Conservation (phyloP, 345 rosid genomes). For the Sonneratia alba region DNA sequence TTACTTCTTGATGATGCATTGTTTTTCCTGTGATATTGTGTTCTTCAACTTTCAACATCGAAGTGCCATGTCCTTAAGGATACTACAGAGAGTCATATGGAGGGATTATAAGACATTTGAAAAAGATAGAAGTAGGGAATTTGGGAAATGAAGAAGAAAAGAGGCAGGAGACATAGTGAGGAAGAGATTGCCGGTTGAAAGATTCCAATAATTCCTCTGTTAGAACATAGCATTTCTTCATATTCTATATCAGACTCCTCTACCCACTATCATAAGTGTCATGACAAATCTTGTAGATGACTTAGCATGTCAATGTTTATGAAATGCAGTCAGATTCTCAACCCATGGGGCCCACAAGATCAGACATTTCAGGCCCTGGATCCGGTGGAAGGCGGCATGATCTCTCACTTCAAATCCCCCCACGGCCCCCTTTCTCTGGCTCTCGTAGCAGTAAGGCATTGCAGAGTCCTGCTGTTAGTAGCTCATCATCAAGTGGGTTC, state of each 20-base stretch:
- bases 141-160: not conserved
- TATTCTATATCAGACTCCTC: not conserved
- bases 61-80: not conserved
- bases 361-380: slow-evolving; percentile 32
- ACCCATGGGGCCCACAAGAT: slow-evolving; percentile 25
- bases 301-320: not conserved
- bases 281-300: not conserved
- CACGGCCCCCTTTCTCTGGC: slow-evolving; percentile 44
- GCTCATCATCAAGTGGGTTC: slow-evolving; percentile 56
- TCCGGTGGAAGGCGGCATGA: slow-evolving; percentile 37
- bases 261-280: not conserved
- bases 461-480: slow-evolving; percentile 46
- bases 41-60: not conserved
- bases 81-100: not conserved
- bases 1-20: not conserved
- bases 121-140: not conserved
- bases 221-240: not conserved
- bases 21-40: not conserved
- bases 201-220: not conserved
- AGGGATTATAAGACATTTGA: not conserved
- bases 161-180: not conserved
- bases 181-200: not conserved
- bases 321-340: slow-evolving; percentile 30
- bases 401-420: slow-evolving; percentile 81
- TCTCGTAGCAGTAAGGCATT: slow-evolving; percentile 40